A percentile compares a stretch with the other conserved stretches of the same genome.
Evolutionary conservation across 495 filamentous ascomycete species (phyloP).

Genomic region (Clavariopsis aquatica): DNA sequence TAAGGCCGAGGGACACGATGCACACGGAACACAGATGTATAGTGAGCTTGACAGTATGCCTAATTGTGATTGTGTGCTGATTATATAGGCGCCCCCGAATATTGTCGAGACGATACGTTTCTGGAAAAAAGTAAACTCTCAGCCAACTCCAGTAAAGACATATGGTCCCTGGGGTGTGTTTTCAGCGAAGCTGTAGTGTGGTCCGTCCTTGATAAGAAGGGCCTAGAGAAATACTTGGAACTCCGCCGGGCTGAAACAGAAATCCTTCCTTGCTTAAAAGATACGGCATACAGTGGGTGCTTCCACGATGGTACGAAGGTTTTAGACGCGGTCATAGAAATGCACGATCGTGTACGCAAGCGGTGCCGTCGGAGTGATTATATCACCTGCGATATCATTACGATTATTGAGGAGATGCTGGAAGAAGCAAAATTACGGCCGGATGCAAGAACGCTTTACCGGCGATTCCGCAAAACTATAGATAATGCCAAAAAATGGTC

Average conservation of each 20-base stretch:
- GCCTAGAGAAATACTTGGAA: constrained; percentile 44
- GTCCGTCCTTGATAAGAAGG: constrained; percentile 43
- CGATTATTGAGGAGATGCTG: constrained; percentile 17
- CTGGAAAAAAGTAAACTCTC: constrained; percentile 15
- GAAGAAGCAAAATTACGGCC: neutral
- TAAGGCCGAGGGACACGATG: neutral
- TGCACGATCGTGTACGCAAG: neutral
- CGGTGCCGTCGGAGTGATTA: constrained; percentile 4
- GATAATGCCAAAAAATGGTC: neutral
- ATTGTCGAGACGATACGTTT: constrained; percentile 40
- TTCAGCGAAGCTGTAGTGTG: constrained; percentile 51
- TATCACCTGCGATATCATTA: constrained; percentile 2
- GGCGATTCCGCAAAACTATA: neutral
- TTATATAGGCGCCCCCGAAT: constrained; percentile 45
- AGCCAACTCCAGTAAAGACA: constrained; percentile 44
- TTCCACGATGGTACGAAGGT: constrained; percentile 50
- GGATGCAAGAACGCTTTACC: neutral
- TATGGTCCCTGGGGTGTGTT: constrained; percentile 54
- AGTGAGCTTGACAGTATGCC: neutral
- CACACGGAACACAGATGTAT: constrained; percentile 20
- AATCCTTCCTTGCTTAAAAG: constrained; percentile 26
- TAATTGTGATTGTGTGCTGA: neutral
- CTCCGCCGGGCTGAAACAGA: constrained; percentile 41
- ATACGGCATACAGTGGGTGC: constrained; percentile 40
- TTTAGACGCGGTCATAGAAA: constrained; percentile 27